These are phyloP conservation scores for Aspergillus ellipticus DNA, from an alignment of 495 filamentous ascomycete species.

Conservation along the genomic window DNA sequence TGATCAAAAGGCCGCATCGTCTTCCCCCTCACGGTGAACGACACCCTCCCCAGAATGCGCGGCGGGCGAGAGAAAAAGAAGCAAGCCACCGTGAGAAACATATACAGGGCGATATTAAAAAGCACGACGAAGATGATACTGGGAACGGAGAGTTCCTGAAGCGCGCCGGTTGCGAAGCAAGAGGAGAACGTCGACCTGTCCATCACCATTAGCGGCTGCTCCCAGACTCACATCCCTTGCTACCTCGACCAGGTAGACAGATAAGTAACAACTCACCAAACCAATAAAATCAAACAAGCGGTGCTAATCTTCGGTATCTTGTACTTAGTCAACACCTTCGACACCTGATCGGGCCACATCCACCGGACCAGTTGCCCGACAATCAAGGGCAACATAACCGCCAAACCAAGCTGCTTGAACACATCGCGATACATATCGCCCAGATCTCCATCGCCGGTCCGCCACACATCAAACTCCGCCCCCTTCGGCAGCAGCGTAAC, in stretches of 20 bases:
- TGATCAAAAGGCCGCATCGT: slow-evolving; percentile 25
- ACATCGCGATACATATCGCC: slow-evolving; percentile 49
- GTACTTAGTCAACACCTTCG: slow-evolving; percentile 38
- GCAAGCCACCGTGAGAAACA: slow-evolving; percentile 46
- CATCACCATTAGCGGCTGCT: neutral
- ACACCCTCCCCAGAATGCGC: slow-evolving; percentile 5
- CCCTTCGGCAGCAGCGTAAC: slow-evolving; percentile 43
- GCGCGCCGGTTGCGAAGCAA: slow-evolving; percentile 50
- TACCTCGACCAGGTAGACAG: no score
- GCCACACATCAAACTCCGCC: slow-evolving; percentile 42
- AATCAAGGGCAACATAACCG: slow-evolving; percentile 46
- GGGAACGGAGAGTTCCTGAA: slow-evolving; percentile 42
- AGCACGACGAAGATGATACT: slow-evolving; percentile 49
- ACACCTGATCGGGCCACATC: slow-evolving; percentile 41
- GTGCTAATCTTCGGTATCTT: slow-evolving; percentile 44
- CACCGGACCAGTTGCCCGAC: slow-evolving; percentile 48
- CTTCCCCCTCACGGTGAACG: neutral
- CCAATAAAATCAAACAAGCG: slow-evolving; percentile 44
- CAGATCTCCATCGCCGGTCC: slow-evolving; percentile 40
- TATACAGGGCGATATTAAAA: slow-evolving; percentile 52
- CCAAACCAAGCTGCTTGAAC: slow-evolving; percentile 49
- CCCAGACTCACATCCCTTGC: neutral
- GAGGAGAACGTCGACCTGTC: slow-evolving; percentile 53
- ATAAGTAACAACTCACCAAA: slow-evolving; percentile 41
- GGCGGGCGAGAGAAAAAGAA: slow-evolving; percentile 47